A percentile compares a stretch with the other conserved stretches of the same genome.
Evolutionary conservation across 2,329 filamentous ascomycete genomes (phyloP).

Genomic region (Penicillium vulpinum): DNA sequence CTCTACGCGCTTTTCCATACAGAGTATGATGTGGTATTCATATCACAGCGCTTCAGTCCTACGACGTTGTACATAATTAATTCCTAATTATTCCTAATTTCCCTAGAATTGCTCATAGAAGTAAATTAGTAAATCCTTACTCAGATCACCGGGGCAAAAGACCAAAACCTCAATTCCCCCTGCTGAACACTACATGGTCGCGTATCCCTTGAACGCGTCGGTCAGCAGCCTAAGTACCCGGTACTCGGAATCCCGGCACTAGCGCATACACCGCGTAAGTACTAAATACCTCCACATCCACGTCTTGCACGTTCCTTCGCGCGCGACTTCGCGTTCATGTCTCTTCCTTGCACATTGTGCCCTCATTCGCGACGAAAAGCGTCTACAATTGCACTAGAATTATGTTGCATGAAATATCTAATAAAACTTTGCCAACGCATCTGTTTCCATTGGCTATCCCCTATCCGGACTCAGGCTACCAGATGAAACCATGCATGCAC

Average conservation of each 20-base stretch:
- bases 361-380: background rate
- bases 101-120: background rate
- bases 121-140: background rate
- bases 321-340: conserved; percentile 2
- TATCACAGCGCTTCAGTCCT: background rate
- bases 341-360: conserved; percentile 3
- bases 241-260: background rate
- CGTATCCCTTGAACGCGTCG: conserved; percentile 17
- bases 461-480: background rate
- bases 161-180: background rate
- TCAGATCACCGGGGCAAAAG: background rate
- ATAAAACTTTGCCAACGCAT: conserved; percentile 9
- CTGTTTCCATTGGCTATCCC: background rate
- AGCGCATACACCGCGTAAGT: background rate
- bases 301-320: background rate
- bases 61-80: background rate
- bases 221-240: background rate
- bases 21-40: background rate
- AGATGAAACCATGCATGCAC: conserved; percentile 4
- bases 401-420: background rate
- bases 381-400: background rate
- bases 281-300: conserved; percentile 2
- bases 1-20: background rate
- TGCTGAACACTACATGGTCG: background rate
- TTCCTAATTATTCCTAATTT: background rate